phyloP scores from a whole-genome alignment of 495 filamentous ascomycete genomes.

The Hyaloscypha finlandica region DNA sequence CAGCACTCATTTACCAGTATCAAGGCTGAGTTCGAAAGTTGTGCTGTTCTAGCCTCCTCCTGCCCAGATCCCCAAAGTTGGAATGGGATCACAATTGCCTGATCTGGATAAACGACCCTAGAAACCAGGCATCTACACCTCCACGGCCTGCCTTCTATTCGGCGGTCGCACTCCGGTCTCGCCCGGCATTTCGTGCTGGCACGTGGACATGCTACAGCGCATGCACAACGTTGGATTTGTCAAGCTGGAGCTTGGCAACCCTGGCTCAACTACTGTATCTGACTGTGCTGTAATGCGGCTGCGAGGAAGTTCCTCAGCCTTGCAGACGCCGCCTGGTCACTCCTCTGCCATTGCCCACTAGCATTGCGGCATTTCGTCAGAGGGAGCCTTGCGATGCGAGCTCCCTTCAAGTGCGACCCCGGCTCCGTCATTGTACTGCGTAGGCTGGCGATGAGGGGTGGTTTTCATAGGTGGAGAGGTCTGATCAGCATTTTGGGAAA shows the following conservation, averaged over 20 bases:
- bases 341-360: slow-evolving; percentile 1
- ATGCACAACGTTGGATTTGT: background rate
- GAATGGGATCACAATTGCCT: slow-evolving; percentile 24
- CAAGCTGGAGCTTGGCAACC: background rate
- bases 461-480: background rate
- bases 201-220: background rate
- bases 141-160: background rate
- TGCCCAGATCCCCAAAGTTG: slow-evolving; percentile 17
- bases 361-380: background rate
- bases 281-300: background rate
- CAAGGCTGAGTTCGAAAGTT: slow-evolving; percentile 32
- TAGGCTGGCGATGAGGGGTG: background rate
- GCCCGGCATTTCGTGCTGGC: background rate
- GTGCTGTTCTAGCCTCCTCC: slow-evolving; percentile 20
- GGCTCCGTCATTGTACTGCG: slow-evolving; percentile 17
- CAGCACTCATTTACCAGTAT: background rate
- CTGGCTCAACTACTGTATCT: background rate
- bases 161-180: background rate
- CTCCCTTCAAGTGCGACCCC: slow-evolving; percentile 3
- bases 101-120: slow-evolving; percentile 24
- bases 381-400: slow-evolving; percentile 19
- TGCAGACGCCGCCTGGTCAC: slow-evolving; percentile 2
- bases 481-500: background rate
- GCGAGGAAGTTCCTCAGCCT: slow-evolving; percentile 11
- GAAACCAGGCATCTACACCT: slow-evolving; percentile 24